Base-by-base conservation (phyloP, 108 stramenopile species). In the Schizochytrium sp. region DNA sequence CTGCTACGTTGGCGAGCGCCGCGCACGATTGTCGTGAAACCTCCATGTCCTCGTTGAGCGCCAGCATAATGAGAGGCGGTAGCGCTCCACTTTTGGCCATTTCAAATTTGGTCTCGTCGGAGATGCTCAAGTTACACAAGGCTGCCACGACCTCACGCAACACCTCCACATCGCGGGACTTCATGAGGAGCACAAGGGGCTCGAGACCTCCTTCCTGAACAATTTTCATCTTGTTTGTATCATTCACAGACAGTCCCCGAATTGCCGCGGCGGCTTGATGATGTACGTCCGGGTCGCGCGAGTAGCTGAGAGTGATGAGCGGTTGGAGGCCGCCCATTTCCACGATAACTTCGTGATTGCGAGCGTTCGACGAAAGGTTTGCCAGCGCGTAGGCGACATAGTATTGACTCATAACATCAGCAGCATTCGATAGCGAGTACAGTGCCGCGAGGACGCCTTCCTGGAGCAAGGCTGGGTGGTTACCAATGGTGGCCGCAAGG, bases 41-140 rank as follows among this genome's bases (percentile, higher is more conserved):
- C 43, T 87, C 60, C 90, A 93, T 89, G 87, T 97, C 95, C 88
- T 95, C 94, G 87, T 88, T 91, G 89, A 92, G 91, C 90, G 95
- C 94, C 71, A 90, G 91, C 43, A 91, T 55, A 45, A 96, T 93
- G n/a, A 97, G 93, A 18, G 95, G 93, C 10, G 95, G 60, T 14
- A 97, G 91, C 34, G 93, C 93, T 5, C 96, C 96, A 57, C 91
- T 90, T 88, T 95, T 95, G 60, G 92, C 83, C 21, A 97, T 90
- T 90, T 95, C 96, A 72, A 93, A 95, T 91, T 96, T 97, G 91
- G 95, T 96, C 88, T 97, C 96, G 91, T 95, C 95, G 5, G 90
- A 72, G 21, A 95, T 83, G 57, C 94, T 92, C 18, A 96, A 91
- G 89, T 96, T 96, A 87, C 94, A 95, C 4, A 96, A 89, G 8